A percentile compares a stretch with the other conserved stretches of the same genome.
Conservation (phyloP, 768 basidiomycete species). For the Tricholoma hemisulphureum region DNA sequence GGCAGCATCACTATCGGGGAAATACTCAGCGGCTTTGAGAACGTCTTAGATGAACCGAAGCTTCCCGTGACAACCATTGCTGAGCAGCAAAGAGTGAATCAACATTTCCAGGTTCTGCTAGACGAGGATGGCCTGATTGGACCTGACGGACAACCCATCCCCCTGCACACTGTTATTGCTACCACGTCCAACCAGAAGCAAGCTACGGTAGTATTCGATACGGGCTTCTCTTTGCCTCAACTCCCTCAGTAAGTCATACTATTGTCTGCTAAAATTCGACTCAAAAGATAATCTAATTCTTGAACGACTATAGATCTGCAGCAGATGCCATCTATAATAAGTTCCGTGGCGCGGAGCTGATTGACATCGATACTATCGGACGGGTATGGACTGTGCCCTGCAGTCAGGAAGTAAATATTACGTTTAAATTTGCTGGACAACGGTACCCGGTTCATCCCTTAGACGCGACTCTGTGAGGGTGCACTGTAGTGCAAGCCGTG, state of each 20-base stretch:
- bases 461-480: conserved; percentile 52
- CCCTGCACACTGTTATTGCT: conserved; percentile 44
- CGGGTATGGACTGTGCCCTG: conserved; percentile 65
- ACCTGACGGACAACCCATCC: conserved; percentile 52
- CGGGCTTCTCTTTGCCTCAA: conserved; percentile 68
- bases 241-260: conserved; percentile 43
- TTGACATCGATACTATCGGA: conserved; percentile 39
- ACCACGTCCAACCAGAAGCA: conserved; percentile 42
- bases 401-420: conserved; percentile 57
- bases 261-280: conserved; percentile 2
- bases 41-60: conserved; percentile 49
- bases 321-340: conserved; percentile 61
- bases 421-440: conserved; percentile 59
- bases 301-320: conserved; percentile 35
- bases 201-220: conserved; percentile 63
- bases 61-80: conserved; percentile 46
- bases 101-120: conserved; percentile 66
- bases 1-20: conserved; percentile 68
- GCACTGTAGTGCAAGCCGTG: conserved; percentile 11
- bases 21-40: conserved; percentile 46
- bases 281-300: neutral
- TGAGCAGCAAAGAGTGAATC: conserved; percentile 34
- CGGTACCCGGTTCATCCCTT: conserved; percentile 64
- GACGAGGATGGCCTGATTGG: conserved; percentile 63
- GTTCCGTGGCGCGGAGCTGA: conserved; percentile 51